Evolutionary conservation across 768 basidiomycete genomes (phyloP).

Genomic region (Lactifluus rugatus): DNA sequence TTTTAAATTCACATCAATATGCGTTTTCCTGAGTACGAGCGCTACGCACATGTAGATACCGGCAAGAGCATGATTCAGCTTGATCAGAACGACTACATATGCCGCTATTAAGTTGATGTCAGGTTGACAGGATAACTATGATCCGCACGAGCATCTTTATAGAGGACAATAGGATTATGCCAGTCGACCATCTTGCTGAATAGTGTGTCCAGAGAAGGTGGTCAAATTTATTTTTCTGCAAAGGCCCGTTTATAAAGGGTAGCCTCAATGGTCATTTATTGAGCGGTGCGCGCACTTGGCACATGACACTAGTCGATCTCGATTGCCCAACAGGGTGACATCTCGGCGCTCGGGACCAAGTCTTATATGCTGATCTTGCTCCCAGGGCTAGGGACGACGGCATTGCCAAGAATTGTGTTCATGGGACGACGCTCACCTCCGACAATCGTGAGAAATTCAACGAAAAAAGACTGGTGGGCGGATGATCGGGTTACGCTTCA

Average conservation of each 20-base stretch:
- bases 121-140: background rate
- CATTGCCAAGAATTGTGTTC: background rate
- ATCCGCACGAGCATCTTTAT: background rate
- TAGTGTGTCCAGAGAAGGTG: background rate
- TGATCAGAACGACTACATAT: background rate
- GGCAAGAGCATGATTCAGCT: background rate
- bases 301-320: background rate
- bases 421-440: background rate
- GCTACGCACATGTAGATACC: background rate
- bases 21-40: background rate
- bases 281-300: background rate
- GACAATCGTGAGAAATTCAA: background rate
- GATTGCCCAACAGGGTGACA: background rate
- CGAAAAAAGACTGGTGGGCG: background rate
- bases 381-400: background rate
- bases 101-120: background rate
- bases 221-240: background rate
- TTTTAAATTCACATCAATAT: background rate
- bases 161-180: background rate
- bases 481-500: background rate
- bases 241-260: background rate
- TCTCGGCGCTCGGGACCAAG: background rate
- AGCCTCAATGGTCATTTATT: no score
- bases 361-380: no score
- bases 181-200: slow-evolving; percentile 3